Evolutionary conservation across 441 rosid species (phyloP).

Genomic region (Adansonia madagascariensis): DNA sequence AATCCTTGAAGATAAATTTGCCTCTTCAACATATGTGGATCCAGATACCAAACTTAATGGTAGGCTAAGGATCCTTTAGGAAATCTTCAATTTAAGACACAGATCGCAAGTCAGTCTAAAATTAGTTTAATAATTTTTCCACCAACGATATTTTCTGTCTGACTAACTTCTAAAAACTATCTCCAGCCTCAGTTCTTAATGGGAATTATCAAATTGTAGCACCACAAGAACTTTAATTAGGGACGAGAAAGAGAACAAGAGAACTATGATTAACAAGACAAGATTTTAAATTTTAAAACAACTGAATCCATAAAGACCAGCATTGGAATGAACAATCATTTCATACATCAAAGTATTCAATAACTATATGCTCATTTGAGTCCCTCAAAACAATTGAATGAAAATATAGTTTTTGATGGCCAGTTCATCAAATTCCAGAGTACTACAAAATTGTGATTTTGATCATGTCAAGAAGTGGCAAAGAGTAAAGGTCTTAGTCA

Average conservation of each 20-base stretch:
- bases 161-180: neutral
- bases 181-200: neutral
- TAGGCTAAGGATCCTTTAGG: neutral
- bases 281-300: neutral
- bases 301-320: neutral
- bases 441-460: neutral
- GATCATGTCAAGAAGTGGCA: neutral
- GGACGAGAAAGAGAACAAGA: neutral
- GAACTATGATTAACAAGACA: neutral
- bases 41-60: neutral
- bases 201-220: neutral
- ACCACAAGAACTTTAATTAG: conserved; percentile 8
- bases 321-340: neutral
- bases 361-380: neutral
- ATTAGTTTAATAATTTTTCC: neutral
- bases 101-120: neutral
- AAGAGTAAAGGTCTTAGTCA: neutral
- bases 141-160: neutral
- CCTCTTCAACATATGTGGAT: neutral
- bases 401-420: neutral
- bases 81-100: conserved; percentile 8
- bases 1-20: neutral
- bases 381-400: neutral
- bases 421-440: conserved; percentile 3
- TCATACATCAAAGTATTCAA: neutral